Base-by-base conservation (phyloP, 2,329 filamentous ascomycete species). In the Amauroascus niger region DNA sequence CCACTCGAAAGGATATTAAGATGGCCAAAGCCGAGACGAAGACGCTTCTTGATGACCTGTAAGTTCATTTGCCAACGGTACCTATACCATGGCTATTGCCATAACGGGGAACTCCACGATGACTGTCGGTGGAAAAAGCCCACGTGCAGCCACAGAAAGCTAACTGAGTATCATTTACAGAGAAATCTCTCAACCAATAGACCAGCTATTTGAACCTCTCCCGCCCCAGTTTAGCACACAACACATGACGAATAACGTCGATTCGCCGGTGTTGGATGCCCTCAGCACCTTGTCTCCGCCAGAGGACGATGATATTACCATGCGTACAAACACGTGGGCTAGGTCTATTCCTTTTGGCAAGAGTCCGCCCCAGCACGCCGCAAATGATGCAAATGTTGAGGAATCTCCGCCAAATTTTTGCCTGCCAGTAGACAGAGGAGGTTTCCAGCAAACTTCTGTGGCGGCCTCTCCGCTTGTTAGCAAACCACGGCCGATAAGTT, bases 291-390 rank as follows among this genome's bases (percentile, higher is more conserved):
- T 69, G 28, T 60, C 58, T 46, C 63, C 64, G 24, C 60, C 63
- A 14, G 60, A 61, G 6, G 66, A 67, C 18, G 66, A 63, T 40
- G 68, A 72, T 45, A 62, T 69, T 6, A 61, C 60, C 30, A 61
- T 63, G 39, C 64, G 69, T 41, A 73, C 71, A 4, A 69, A 68
- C 59, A 70, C 66, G n/a, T 74, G 72, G 72, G 67, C 71, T 33
- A 67, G 68, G 50, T 67, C 69, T 11, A 67, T 74, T n/a, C 70
- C 72, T 0, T 73, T 67, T 60, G 69, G 71, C 20, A 71, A 70
- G 52, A 74, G 70, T 43, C 71, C 72, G n/a, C 71, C 72, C 9
- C 66, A 63, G 22, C 67, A 71, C 56, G 57, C 66, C 11, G 63
- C 64, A 33, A 67, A 69, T 50, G 66, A 64, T 6, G 61, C 65